Base-by-base conservation (phyloP, 202 grass and related monocot genomes). In the Eragrostis tef region DNA sequence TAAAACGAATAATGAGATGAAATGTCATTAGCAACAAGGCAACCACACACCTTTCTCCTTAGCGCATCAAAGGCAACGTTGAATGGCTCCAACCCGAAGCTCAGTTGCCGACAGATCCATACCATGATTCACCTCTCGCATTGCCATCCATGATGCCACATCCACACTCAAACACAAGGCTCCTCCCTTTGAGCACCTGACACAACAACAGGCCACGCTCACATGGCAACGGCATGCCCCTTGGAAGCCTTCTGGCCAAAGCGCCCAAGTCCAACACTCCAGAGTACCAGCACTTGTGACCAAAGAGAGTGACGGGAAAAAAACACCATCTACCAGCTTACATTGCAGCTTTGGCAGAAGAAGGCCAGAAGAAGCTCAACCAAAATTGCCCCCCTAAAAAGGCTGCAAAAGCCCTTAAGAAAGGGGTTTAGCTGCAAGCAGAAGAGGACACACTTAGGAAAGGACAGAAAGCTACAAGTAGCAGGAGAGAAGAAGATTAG, bases 241-340 rank as follows among this genome's bases (percentile, higher is more conserved):
- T 72, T n/a, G n/a, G n/a, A n/a, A n/a, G 83, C 79, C 83, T 75
- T 83, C 80, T 83, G 79, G 75, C 69, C 75, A 54, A 89, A 86
- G 84, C 13, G 64, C 81, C 67, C 31, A 75, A 44, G 39, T 41
- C 71, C 63, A 73, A 31, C 41, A 52, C 31, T 39, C 25, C 9
- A 64, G 26, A 46, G 15, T 53, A n/a, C 15, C 48, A 7, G 3
- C 61, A 60, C 60, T 54, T 42, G 11, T 79, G 46, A 26, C 61
- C 45, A 70, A 31, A 43, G 66, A 34, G 53, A 61, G 57, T 39
- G 16, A 73, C 27, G 12, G 5, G 2, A 39, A 62, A 41, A 71
- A 66, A 26, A 24, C 6, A 52, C 48, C 43, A 61, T 13, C 17
- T 10, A 11, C 44, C 11, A 46, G 24, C 73, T 44, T 44, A 41